A percentile compares a stretch with the other conserved stretches of the same genome.
Evolutionary conservation across 2,329 filamentous ascomycete genomes (phyloP).

Genomic region (Phaeosphaeriaceae sp.): DNA sequence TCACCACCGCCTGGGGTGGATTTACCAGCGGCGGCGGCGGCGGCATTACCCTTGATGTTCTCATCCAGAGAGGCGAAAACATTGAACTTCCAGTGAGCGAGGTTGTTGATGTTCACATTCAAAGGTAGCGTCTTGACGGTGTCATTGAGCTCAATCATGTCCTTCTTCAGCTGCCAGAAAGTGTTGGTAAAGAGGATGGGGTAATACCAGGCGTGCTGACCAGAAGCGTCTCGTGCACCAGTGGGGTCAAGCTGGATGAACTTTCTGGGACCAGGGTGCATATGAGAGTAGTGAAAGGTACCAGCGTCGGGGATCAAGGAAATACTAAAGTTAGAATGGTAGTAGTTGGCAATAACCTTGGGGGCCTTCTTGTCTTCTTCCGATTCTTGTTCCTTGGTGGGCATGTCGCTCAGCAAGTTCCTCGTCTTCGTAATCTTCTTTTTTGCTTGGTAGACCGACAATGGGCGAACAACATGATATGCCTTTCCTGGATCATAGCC

Average conservation of each 20-base stretch:
- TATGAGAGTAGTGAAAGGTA: conserved; percentile 67
- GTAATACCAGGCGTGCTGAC: conserved; percentile 91
- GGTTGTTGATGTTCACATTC: conserved; percentile 81
- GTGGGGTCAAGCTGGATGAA: conserved; percentile 81
- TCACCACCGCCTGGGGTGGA: conserved; percentile 79
- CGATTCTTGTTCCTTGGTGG: conserved; percentile 56
- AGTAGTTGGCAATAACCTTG: conserved; percentile 82
- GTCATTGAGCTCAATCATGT: conserved; percentile 91
- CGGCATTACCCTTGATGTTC: conserved; percentile 81
- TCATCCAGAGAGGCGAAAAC: conserved; percentile 84
- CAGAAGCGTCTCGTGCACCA: conserved; percentile 80
- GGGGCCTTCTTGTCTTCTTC: conserved; percentile 61
- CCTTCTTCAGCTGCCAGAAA: conserved; percentile 92
- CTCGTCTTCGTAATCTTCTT: conserved; percentile 89
- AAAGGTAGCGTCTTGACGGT: conserved; percentile 84
- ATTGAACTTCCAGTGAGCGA: conserved; percentile 88
- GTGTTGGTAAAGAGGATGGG: conserved; percentile 92
- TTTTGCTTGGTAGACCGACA: conserved; percentile 89
- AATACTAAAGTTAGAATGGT: conserved; percentile 92
- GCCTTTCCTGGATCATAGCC: conserved; percentile 77
- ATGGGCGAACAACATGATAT: conserved; percentile 80
- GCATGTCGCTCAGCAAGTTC: conserved; percentile 71
- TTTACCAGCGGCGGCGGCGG: conserved; percentile 75
- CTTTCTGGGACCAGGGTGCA: conserved; percentile 77
- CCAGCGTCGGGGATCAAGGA: conserved; percentile 85